A percentile compares a stretch with the other conserved stretches of the same genome.
Evolutionary conservation across 441 rosid genomes (phyloP).

Genomic region (Gossypium trilobum): DNA sequence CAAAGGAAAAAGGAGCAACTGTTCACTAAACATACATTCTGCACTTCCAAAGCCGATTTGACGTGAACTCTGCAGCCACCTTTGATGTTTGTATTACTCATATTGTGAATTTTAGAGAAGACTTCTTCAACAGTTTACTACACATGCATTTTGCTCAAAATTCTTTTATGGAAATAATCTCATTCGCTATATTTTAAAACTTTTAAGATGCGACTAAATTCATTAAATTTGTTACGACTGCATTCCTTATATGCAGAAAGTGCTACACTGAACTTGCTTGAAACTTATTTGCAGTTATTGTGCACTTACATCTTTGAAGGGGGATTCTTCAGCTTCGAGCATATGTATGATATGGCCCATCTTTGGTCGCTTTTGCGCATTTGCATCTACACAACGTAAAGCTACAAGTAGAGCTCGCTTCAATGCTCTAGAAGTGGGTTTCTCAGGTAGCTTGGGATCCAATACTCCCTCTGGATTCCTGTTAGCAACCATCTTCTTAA

Average conservation of each 20-base stretch:
- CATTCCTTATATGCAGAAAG: background rate
- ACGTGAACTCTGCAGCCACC: background rate
- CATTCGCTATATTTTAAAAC: background rate
- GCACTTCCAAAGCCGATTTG: background rate
- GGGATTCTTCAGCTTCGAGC: slow-evolving; percentile 61
- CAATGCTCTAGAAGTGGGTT: slow-evolving; percentile 39
- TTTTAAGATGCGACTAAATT: background rate
- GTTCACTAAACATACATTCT: background rate
- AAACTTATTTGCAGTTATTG: slow-evolving; percentile 6
- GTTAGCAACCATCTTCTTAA: slow-evolving; percentile 51
- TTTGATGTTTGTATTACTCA: background rate
- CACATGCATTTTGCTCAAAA: background rate
- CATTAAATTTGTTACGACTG: background rate
- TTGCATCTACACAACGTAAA: slow-evolving; percentile 51
- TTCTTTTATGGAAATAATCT: background rate
- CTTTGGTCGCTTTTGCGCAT: slow-evolving; percentile 53
- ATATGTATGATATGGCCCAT: slow-evolving; percentile 55
- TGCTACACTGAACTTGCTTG: background rate
- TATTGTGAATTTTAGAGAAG: background rate
- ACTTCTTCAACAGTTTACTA: background rate
- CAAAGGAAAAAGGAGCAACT: background rate
- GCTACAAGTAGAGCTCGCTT: slow-evolving; percentile 50
- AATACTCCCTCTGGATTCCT: slow-evolving; percentile 53
- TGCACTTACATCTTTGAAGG: slow-evolving; percentile 38
- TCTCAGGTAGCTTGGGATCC: slow-evolving; percentile 53